A percentile compares a stretch with the other conserved stretches of the same genome.
Evolutionary conservation across 345 rosid species (phyloP).

Genomic region (Eucalyptus sp.): DNA sequence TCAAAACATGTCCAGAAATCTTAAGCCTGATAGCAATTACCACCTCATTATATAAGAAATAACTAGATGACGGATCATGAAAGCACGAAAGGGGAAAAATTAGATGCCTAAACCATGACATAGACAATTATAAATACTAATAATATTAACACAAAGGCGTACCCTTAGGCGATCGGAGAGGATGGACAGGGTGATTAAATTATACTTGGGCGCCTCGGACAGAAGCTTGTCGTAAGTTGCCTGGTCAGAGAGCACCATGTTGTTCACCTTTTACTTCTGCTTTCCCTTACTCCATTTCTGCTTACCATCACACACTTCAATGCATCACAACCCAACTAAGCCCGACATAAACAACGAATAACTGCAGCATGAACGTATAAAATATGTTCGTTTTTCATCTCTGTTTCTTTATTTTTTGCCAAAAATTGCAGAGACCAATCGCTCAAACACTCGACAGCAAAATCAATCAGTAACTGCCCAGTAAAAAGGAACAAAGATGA

Average conservation of each 20-base stretch:
- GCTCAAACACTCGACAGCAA: not conserved
- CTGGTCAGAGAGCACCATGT: no score
- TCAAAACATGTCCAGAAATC: not conserved
- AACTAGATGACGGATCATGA: not conserved
- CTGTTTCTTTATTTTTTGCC: no score
- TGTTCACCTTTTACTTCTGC: not conserved
- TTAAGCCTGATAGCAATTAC: not conserved
- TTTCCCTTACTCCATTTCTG: constrained; percentile 14
- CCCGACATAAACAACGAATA: not conserved
- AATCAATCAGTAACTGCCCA: not conserved
- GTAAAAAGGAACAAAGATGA: no score
- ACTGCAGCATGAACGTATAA: not conserved
- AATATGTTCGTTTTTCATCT: not conserved
- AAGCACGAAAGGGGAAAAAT: no score
- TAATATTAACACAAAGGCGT: no score
- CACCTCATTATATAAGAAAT: not conserved
- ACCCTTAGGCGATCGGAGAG: not conserved
- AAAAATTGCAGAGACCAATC: not conserved
- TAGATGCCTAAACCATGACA: no score
- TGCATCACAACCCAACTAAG: not conserved
- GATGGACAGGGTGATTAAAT: no score
- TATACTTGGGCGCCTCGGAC: no score
- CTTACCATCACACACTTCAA: not conserved
- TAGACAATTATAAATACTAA: not conserved
- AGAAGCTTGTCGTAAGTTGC: no score